Evolutionary conservation across 495 filamentous ascomycete species (phyloP).

Genomic region (Aspergillus cristatus): DNA sequence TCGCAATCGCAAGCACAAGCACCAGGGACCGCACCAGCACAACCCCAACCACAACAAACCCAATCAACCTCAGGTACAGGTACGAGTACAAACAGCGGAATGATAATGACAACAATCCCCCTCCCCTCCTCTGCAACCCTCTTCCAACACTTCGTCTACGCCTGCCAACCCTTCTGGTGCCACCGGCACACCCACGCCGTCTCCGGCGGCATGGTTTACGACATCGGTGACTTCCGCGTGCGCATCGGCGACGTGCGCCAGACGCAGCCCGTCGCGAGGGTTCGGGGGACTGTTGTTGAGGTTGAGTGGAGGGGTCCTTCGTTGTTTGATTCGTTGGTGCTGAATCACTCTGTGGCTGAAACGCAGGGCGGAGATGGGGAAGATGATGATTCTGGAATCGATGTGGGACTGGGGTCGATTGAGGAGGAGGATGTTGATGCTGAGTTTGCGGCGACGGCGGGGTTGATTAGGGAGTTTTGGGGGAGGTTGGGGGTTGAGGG

Average conservation of each 20-base stretch:
- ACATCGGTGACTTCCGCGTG: constrained; percentile 36
- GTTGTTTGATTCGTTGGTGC: constrained; percentile 19
- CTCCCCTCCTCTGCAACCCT: constrained; percentile 22
- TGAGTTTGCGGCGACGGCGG: constrained; percentile 30
- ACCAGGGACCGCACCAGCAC: constrained; percentile 3
- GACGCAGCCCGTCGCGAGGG: constrained; percentile 26
- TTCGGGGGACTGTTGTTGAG: constrained; percentile 35
- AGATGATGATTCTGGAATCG: constrained; percentile 21
- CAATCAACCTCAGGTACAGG: neutral
- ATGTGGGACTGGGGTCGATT: constrained; percentile 20
- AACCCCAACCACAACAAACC: constrained; percentile 2
- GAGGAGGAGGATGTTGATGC: constrained; percentile 34
- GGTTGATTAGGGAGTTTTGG: constrained; percentile 38
- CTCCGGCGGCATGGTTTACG: constrained; percentile 32
- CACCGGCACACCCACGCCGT: constrained; percentile 33
- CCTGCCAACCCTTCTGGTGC: constrained; percentile 38
- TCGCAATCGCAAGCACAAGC: neutral
- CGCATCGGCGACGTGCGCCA: constrained; percentile 38
- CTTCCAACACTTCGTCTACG: constrained; percentile 36
- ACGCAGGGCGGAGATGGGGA: neutral
- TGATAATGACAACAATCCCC: constrained; percentile 36
- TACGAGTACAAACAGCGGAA: constrained; percentile 3
- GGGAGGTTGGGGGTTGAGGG: constrained; percentile 22
- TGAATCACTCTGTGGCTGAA: neutral
- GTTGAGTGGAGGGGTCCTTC: constrained; percentile 37